phyloP scores from a whole-genome alignment of 495 filamentous ascomycete species.

The Immersiella caudata region DNA sequence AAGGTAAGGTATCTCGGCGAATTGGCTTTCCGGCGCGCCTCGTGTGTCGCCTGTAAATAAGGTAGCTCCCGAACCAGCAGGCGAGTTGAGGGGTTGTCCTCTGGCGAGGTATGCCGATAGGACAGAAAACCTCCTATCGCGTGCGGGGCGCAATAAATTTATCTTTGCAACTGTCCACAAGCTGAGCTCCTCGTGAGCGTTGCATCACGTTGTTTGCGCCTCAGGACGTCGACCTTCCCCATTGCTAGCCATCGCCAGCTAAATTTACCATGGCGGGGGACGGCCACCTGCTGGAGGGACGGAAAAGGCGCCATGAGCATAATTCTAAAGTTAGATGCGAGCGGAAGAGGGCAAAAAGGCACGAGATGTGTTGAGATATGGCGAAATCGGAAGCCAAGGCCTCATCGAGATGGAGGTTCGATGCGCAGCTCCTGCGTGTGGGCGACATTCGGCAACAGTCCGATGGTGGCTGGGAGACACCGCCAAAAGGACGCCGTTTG shows the following conservation, averaged over 20 bases:
- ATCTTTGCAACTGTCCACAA: not conserved
- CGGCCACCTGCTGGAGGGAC: not conserved
- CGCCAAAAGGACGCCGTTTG: no score
- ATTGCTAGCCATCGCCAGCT: not conserved
- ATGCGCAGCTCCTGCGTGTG: not conserved
- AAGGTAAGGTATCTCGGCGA: not conserved
- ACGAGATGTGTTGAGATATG: not conserved
- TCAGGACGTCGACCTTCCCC: not conserved
- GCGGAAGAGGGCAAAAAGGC: not conserved
- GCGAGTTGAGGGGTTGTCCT: not conserved
- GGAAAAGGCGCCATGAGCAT: not conserved
- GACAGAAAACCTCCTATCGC: not conserved
- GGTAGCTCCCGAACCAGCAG: conserved; percentile 1
- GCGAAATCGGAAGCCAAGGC: not conserved
- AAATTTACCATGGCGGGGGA: not conserved
- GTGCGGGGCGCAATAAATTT: not conserved
- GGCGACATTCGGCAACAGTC: not conserved
- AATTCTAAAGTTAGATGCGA: not conserved
- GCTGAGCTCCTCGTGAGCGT: not conserved
- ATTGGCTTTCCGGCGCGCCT: not conserved
- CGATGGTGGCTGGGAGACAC: no score
- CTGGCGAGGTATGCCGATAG: not conserved
- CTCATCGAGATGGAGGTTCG: not conserved
- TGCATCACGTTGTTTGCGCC: not conserved
- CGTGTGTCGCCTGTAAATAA: not conserved